Conservation (phyloP, 2,329 filamentous ascomycete genomes). For the Penicillium capsulatum region DNA sequence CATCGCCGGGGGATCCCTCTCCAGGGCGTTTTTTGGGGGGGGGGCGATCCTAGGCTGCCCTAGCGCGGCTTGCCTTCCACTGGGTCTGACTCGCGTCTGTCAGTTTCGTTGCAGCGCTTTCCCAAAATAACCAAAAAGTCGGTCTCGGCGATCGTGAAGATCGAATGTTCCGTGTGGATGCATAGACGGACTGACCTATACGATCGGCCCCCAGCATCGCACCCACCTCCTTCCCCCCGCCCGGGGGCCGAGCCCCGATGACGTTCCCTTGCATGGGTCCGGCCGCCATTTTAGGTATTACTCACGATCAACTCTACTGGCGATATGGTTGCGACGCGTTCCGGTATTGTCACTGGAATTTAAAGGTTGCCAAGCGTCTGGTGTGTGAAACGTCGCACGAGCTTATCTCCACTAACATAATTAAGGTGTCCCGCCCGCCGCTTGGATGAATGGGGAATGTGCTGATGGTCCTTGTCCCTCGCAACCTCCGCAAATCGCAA, state of each 20-base stretch:
- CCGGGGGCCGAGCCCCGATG: conserved; percentile 11
- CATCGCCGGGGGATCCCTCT: too few relatives aligned
- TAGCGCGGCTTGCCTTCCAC: too few relatives aligned
- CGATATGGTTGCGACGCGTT: conserved; percentile 16
- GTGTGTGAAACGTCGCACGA: conserved; percentile 37
- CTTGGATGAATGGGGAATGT: conserved; percentile 14
- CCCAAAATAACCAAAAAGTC: too few relatives aligned
- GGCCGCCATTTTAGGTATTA: conserved; percentile 7
- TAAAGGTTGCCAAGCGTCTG: conserved; percentile 29
- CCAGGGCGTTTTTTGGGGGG: too few relatives aligned
- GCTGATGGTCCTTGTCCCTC: background rate
- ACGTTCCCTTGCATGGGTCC: conserved; percentile 18
- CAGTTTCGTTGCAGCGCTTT: too few relatives aligned
- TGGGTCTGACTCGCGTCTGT: too few relatives aligned
- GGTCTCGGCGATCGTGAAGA: too few relatives aligned
- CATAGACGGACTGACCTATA: background rate
- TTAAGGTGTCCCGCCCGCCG: conserved; percentile 25
- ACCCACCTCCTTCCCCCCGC: conserved; percentile 1
- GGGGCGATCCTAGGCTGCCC: too few relatives aligned
- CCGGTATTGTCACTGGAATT: conserved; percentile 23
- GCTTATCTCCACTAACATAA: conserved; percentile 38
- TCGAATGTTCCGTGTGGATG: conserved; percentile 1
- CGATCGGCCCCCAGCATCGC: background rate
- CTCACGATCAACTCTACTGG: conserved; percentile 13
- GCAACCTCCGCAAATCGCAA: too few relatives aligned